Evolutionary conservation across 2,329 filamentous ascomycete species (phyloP).

Genomic region (Aspergillus japonicus): DNA sequence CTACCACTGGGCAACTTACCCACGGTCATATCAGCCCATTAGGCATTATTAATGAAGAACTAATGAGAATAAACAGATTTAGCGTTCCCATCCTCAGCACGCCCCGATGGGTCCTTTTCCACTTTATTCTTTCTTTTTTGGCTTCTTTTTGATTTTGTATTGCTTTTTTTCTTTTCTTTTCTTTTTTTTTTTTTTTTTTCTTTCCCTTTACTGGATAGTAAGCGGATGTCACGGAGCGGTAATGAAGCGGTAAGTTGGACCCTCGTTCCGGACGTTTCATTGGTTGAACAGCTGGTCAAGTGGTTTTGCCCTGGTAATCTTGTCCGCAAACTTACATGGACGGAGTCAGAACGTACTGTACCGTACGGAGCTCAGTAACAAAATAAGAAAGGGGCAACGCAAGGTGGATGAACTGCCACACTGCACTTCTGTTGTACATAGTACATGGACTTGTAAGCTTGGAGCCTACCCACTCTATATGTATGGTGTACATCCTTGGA

Average conservation of each 20-base stretch:
- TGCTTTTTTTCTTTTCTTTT: background rate
- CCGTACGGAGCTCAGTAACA: too few relatives aligned
- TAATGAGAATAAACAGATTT: conserved; percentile 4
- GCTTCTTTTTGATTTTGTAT: background rate
- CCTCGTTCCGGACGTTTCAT: background rate
- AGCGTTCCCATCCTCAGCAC: background rate
- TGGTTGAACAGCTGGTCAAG: background rate
- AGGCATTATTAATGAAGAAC: background rate
- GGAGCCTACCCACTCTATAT: too few relatives aligned
- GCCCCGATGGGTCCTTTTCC: background rate
- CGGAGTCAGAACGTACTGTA: too few relatives aligned
- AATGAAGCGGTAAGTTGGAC: background rate
- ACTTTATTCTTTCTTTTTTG: background rate
- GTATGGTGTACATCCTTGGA: background rate
- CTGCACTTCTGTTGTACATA: background rate
- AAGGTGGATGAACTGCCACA: conserved; percentile 4
- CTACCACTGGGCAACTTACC: background rate
- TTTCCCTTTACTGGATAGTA: background rate
- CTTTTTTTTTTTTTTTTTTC: background rate
- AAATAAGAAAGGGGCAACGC: conserved; percentile 10
- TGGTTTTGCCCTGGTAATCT: background rate
- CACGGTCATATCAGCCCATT: background rate
- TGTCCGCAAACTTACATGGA: too few relatives aligned
- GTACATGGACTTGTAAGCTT: too few relatives aligned
- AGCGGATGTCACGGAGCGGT: background rate